phyloP scores from a whole-genome alignment of 495 filamentous ascomycete species.

The Neurospora sp. region DNA sequence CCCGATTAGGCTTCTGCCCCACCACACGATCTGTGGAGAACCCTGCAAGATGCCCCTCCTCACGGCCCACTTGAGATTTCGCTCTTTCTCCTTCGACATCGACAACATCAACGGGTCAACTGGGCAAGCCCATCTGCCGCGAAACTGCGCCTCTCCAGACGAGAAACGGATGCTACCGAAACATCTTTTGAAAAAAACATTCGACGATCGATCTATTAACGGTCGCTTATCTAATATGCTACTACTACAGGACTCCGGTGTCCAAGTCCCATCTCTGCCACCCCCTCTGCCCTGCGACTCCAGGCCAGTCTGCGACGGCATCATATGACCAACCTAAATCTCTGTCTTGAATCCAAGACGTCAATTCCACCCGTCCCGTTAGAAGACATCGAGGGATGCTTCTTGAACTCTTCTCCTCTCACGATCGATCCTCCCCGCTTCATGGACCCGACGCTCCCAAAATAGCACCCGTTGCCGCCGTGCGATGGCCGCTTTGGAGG shows the following conservation, averaged over 20 bases:
- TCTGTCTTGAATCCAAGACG: neutral
- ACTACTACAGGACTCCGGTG: neutral
- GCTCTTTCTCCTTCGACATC: neutral
- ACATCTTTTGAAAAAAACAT: neutral
- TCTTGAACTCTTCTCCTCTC: neutral
- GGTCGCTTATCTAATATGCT: neutral
- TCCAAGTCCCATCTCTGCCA: neutral
- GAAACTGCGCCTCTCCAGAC: neutral
- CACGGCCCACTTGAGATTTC: neutral
- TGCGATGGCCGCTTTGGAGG: conserved; percentile 7
- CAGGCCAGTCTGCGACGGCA: conserved; percentile 1
- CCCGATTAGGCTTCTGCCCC: conserved; percentile 15
- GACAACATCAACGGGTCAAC: neutral
- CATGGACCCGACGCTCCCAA: neutral
- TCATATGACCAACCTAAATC: no score
- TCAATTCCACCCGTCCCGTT: neutral
- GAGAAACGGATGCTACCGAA: neutral
- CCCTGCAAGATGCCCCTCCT: conserved; percentile 1
- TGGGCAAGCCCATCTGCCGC: neutral
- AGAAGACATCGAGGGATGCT: neutral
- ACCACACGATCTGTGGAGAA: conserved; percentile 6
- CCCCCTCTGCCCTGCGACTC: neutral
- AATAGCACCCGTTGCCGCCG: conserved; percentile 9
- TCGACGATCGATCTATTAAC: neutral
- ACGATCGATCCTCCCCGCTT: neutral